These are phyloP conservation scores for Monilinia fructigena DNA, from an alignment of 2,329 filamentous ascomycete genomes.

Conservation along the genomic window DNA sequence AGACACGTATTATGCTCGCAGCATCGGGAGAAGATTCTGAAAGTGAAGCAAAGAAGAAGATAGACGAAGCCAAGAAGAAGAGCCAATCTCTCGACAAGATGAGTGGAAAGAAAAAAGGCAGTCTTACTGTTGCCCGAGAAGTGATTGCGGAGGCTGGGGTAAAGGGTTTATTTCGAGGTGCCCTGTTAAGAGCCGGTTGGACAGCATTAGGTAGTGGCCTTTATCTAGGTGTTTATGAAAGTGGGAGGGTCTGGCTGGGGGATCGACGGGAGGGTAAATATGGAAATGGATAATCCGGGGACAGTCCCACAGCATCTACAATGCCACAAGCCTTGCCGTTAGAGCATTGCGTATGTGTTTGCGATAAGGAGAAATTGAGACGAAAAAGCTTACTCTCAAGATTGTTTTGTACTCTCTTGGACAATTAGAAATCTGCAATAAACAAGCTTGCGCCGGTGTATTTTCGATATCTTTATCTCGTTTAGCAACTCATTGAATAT, in stretches of 20 bases:
- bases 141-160: conserved; percentile 67
- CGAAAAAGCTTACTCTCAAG: background rate
- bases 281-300: background rate
- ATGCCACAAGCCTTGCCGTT: background rate
- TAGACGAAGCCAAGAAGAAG: conserved; percentile 34
- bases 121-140: conserved; percentile 60
- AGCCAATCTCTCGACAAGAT: conserved; percentile 33
- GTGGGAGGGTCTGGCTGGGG: conserved; percentile 63
- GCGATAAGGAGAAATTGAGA: background rate
- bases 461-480: background rate
- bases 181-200: conserved; percentile 71
- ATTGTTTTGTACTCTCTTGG: background rate
- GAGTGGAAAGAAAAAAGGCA: conserved; percentile 43
- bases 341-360: background rate
- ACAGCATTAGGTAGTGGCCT: conserved; percentile 79
- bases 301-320: background rate
- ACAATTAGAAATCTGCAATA: background rate
- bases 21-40: conserved; percentile 44
- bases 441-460: background rate
- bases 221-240: conserved; percentile 85
- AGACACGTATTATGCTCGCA: conserved; percentile 83
- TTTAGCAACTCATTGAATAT: background rate
- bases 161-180: conserved; percentile 75
- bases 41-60: conserved; percentile 34
- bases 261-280: conserved; percentile 26